Evolutionary conservation across 352 stramenopile genomes (phyloP).

Genomic region (Globisporangium heterothallicum): DNA sequence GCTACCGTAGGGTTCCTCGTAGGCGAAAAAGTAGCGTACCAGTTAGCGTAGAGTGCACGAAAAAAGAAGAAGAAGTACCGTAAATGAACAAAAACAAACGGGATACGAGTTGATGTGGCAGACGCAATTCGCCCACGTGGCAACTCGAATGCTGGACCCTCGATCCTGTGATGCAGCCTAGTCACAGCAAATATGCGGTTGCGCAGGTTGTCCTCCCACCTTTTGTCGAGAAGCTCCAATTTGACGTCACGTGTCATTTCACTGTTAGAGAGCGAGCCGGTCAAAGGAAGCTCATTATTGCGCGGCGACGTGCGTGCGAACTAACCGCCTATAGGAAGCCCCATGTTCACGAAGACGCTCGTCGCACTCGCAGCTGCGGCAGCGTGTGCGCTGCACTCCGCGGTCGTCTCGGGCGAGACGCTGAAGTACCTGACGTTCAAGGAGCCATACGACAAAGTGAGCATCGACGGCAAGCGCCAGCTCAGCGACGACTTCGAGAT

Average conservation of each 20-base stretch:
- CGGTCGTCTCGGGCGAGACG: slow-evolving; percentile 9
- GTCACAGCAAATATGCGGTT: background rate
- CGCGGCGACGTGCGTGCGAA: background rate
- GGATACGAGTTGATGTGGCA: no score
- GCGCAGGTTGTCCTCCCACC: background rate
- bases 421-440: slow-evolving; percentile 37
- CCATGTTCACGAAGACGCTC: slow-evolving; percentile 16
- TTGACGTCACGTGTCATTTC: background rate
- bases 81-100: no score
- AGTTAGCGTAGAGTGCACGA: no score
- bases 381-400: slow-evolving; percentile 3
- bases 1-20: no score
- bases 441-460: slow-evolving; percentile 58
- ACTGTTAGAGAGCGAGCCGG: background rate
- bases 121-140: no score
- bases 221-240: no score
- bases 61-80: no score
- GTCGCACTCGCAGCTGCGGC: slow-evolving; percentile 20
- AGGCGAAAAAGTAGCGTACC: no score
- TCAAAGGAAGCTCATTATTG: background rate
- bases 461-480: slow-evolving; percentile 44
- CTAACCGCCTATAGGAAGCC: background rate
- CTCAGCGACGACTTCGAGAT: slow-evolving; percentile 50
- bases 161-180: background rate
- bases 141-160: no score